Percentiles rank a stretch among this genome's conserved stretches.
These are phyloP conservation scores for Russula compacta DNA, from an alignment of 768 basidiomycete species.

Conservation along the genomic window DNA sequence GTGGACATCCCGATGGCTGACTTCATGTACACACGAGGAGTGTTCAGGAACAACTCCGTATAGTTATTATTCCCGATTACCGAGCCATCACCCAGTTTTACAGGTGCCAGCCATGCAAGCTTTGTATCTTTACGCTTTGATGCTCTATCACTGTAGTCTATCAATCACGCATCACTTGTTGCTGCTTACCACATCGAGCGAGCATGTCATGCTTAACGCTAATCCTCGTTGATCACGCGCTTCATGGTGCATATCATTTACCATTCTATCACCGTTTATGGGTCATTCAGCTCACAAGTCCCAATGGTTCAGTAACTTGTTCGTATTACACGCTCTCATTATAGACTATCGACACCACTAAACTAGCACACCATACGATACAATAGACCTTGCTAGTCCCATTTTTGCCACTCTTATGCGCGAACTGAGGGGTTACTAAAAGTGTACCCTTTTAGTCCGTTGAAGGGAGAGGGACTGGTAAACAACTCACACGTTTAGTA, in stretches of 20 bases:
- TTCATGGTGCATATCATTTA: not conserved
- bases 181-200: not conserved
- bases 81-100: not conserved
- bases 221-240: not conserved
- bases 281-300: not conserved
- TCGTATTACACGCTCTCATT: not conserved
- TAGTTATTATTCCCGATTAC: not conserved
- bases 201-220: not conserved
- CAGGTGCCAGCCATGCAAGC: not conserved
- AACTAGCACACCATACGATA: not conserved
- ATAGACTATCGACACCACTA: not conserved
- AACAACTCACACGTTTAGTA: constrained; percentile 7
- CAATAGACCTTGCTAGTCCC: not conserved
- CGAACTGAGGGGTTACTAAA: not conserved
- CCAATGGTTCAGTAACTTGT: not conserved
- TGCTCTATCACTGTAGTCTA: not conserved
- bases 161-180: not conserved
- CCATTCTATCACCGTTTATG: not conserved
- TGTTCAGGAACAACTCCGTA: not conserved
- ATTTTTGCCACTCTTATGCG: not conserved
- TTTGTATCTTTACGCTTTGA: not conserved
- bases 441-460: not conserved
- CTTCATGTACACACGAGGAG: not conserved
- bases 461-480: not conserved
- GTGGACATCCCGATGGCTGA: not conserved